Base-by-base conservation (phyloP, 768 basidiomycete species). In the Xerocomellus amylosporus region DNA sequence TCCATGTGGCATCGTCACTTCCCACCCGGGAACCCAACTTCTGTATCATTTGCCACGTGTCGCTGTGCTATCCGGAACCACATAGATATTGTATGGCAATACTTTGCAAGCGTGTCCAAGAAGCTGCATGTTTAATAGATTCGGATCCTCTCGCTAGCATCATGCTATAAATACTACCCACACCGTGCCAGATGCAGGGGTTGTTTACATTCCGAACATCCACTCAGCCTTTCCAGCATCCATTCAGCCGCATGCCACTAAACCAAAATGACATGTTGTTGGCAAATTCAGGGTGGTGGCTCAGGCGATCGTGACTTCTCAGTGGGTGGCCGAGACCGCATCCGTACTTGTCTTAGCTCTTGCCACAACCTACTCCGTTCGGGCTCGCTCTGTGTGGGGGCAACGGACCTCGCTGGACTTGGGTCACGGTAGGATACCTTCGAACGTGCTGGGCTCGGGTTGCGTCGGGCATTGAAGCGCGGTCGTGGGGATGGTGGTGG, bases 291-390 rank as follows among this genome's bases (percentile, higher is more conserved):
- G 58, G 69, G 73, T 57, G 71, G 71, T 54, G 72, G 71, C 45
- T 71, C 72, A 64, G 67, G 67, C 40, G 74, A 71, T 56, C 68
- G 69, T 55, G 78, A 74, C 54, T 66, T 70, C 46, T 75, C 74
- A 19, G 79, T 80, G 37, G 73, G 72, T 46, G 78, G 74, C 37
- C 75, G 73, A 54, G 80, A 72, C 65, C 75, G 76, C 54, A 73
- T 72, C 59, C 74, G 78, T 49, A 82, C 72, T 53, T 79, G 76
- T 63, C 74, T 75, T 24, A 85, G 69, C 60, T 85, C 84, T 40
- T 73, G 74, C 81, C 83, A 84, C 55, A 85, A 63, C 53, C 73
- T 74, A 60, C 78, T 76, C 58, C 79, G 57, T 70, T 72, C 66
- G 40, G 63, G 71, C 39, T 76, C 77, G 14, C 70, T 73, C 7